A percentile compares a stretch with the other conserved stretches of the same genome.
phyloP scores from a whole-genome alignment of 345 rosid species.

The Bruguiera parviflora region DNA sequence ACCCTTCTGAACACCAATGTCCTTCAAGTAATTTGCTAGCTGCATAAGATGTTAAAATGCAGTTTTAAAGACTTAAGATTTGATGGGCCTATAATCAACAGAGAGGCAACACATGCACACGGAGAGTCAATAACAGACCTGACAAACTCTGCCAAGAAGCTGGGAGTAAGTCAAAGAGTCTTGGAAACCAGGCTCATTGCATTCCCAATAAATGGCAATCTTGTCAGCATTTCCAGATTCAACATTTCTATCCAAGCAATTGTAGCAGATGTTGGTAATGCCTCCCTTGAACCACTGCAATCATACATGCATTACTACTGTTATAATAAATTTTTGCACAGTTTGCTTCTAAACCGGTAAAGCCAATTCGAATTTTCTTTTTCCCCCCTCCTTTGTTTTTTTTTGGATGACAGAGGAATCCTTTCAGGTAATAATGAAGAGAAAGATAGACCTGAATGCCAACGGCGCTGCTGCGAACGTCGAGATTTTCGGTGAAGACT shows the following conservation, averaged over 20 bases:
- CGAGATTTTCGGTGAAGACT: conserved; percentile 71
- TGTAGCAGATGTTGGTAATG: conserved; percentile 88
- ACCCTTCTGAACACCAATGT: conserved; percentile 80
- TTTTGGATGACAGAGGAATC: too few relatives aligned
- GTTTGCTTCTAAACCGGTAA: too few relatives aligned
- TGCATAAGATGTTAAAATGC: conserved; percentile 23
- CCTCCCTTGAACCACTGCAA: conserved; percentile 97
- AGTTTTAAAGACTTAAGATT: neutral
- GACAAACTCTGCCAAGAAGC: conserved; percentile 77
- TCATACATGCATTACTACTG: neutral
- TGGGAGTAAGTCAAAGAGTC: conserved; percentile 72
- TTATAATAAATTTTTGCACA: neutral
- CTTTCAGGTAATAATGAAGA: neutral
- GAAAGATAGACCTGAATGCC: conserved; percentile 53
- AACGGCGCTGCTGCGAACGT: conserved; percentile 65
- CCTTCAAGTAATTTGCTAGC: conserved; percentile 97
- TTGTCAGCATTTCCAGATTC: conserved; percentile 84
- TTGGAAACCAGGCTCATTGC: conserved; percentile 63
- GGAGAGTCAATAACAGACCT: conserved; percentile 39
- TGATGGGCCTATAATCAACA: neutral
- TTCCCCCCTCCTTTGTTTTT: too few relatives aligned
- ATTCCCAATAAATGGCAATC: conserved; percentile 86
- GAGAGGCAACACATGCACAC: neutral
- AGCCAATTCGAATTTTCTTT: too few relatives aligned
- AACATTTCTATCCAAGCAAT: conserved; percentile 80